Evolutionary conservation across 257 asterid species (phyloP), one percentile per base, ranked within the genome.

Genomic region (Mentha longifolia): DNA sequence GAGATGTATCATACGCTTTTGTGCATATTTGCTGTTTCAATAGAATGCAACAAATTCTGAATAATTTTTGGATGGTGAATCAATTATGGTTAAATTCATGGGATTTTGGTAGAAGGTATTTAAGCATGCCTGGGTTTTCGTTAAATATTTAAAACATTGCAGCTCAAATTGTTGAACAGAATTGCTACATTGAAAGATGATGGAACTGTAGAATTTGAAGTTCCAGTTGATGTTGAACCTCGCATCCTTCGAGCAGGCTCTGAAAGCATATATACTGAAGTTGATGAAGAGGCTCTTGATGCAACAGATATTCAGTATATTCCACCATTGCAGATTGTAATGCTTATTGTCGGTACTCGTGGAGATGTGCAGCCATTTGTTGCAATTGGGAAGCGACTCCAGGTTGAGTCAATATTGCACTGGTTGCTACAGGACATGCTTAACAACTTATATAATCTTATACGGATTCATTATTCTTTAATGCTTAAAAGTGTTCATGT

Each of bases 281-380:
- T 72, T 74, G 91, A 85, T 35, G 92, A 87, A 17, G 89, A 79
- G 63, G 83, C 77, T 81, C 82, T 79, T 76, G 95, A 91, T 82
- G 85, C 85, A 58, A 61, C 76, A 70, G 95, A 89, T 62, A 80
- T 86, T 74, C 91, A 84, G 46, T 73, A 89, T 77, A 84, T 94
- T 79, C 96, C 91, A 43, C 95, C 96, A 42, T 25, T 94, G 82
- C 97, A 90, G 76, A 86, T 93, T 64, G 98, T 87, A 50, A 88
- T 93, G 84, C 98, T 93, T 73, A 93, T 90, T 75, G 98, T 93
- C 74, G 98, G 97, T 78, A 93, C 96, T 58, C 94, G 98, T 54
- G 98, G 97, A 58, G 98, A 93, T 81, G 98, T 93, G 68, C 98
- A 90, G 81, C 98, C 98, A 45, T 93, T 93, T 87, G 85, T 87